phyloP scores from a whole-genome alignment of 1,139 yeast genomes.

The Zygosaccharomyces sapae region DNA sequence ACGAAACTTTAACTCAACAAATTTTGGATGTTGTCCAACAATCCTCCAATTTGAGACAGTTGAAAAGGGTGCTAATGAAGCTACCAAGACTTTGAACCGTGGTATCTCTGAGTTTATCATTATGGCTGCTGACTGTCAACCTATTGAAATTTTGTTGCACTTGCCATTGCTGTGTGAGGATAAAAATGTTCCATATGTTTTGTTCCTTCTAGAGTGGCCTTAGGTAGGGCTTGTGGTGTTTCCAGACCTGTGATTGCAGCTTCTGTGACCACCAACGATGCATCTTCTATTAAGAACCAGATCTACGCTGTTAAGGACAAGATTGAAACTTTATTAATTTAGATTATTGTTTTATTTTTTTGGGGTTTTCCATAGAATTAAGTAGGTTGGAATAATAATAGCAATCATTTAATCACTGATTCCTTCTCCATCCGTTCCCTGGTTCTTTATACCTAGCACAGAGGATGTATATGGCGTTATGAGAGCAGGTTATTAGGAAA shows the following conservation, averaged over 20 bases:
- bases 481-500: constrained; percentile 1
- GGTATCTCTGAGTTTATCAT: constrained; percentile 99
- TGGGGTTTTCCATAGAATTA: constrained; percentile 1
- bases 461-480: constrained; percentile 1
- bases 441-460: not conserved
- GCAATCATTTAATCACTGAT: no score
- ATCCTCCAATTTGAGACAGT: constrained; percentile 95
- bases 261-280: constrained; percentile 96
- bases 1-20: constrained; percentile 91
- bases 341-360: constrained; percentile 24
- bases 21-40: constrained; percentile 97
- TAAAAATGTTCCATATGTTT: constrained; percentile 98
- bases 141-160: constrained; percentile 96
- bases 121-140: constrained; percentile 99
- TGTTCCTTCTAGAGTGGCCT: constrained; percentile 96
- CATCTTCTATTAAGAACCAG: constrained; percentile 95
- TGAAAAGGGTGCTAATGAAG: constrained; percentile 99
- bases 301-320: constrained; percentile 97
- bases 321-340: constrained; percentile 95
- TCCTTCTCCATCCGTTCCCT: not conserved
- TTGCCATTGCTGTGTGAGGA: constrained; percentile 98
- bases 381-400: not conserved
- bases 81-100: constrained; percentile 98
- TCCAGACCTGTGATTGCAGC: constrained; percentile 99
- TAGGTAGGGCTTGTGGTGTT: constrained; percentile 99